phyloP scores from a whole-genome alignment of 495 filamentous ascomycete genomes.

The Penicillium cinerascens region DNA sequence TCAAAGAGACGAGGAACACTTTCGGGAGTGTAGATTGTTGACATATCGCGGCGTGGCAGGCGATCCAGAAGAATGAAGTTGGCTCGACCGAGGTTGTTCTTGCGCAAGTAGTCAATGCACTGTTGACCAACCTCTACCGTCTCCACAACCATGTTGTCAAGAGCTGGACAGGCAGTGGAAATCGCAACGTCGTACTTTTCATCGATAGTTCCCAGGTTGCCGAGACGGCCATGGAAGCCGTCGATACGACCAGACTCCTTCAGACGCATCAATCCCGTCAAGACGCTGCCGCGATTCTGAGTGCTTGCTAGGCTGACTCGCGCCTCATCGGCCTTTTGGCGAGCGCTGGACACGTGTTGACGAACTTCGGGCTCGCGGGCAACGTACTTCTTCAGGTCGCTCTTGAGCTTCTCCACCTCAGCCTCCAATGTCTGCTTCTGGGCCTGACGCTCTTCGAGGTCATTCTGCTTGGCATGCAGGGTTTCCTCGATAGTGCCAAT shows the following conservation, averaged over 20 bases:
- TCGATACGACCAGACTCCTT: constrained; percentile 95
- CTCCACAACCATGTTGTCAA: constrained; percentile 95
- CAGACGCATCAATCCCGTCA: constrained; percentile 86
- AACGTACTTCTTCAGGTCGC: constrained; percentile 65
- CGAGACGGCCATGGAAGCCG: constrained; percentile 92
- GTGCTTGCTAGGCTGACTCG: constrained; percentile 81
- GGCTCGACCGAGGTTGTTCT: constrained; percentile 95
- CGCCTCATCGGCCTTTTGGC: constrained; percentile 94
- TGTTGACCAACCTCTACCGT: constrained; percentile 93
- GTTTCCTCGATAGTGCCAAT: constrained; percentile 67
- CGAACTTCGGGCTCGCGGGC: constrained; percentile 77
- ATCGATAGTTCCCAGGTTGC: constrained; percentile 94
- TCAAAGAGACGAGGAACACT: constrained; percentile 90
- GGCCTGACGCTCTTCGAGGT: constrained; percentile 71
- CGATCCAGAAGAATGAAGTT: constrained; percentile 96
- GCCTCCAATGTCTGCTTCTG: constrained; percentile 70
- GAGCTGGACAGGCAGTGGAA: constrained; percentile 85
- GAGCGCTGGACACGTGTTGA: constrained; percentile 75
- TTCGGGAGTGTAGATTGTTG: constrained; percentile 80
- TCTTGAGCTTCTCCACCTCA: constrained; percentile 65
- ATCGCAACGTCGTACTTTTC: constrained; percentile 93
- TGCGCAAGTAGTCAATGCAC: constrained; percentile 94
- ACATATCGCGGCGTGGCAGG: constrained; percentile 70
- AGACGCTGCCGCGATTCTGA: constrained; percentile 88
- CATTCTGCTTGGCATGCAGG: constrained; percentile 62